These are phyloP conservation scores for Tinospora cordifolia DNA, from an alignment of 164 flowering plant genomes.

Conservation along the genomic window DNA sequence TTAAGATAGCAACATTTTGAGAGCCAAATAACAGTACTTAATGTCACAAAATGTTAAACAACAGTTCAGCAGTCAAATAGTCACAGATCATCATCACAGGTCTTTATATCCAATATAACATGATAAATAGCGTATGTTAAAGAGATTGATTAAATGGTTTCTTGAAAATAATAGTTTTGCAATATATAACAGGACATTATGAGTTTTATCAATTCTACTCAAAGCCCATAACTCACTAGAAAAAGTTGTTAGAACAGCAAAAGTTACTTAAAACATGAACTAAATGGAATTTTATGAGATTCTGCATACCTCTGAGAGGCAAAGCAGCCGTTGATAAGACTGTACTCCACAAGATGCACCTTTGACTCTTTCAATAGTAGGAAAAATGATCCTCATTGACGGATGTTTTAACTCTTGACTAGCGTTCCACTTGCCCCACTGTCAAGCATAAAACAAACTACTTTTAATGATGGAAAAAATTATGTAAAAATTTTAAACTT, in stretches of 20 bases:
- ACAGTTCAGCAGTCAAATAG: no score
- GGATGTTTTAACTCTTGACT: conserved; percentile 62
- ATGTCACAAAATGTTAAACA: no score
- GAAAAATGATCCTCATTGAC: conserved; percentile 63
- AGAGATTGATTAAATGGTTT: background rate
- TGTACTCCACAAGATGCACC: conserved; percentile 49
- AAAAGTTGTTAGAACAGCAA: background rate
- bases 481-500: background rate
- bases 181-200: background rate
- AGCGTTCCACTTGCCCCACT: conserved; percentile 93
- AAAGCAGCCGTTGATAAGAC: conserved; percentile 61
- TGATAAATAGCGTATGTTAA: background rate
- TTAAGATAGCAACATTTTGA: background rate
- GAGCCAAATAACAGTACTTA: background rate
- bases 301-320: conserved; percentile 68
- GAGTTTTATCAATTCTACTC: background rate
- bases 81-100: background rate
- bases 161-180: background rate
- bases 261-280: background rate
- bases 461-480: background rate
- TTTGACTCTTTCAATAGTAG: conserved; percentile 75
- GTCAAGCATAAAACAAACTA: conserved; percentile 18
- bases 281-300: background rate
- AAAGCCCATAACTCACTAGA: background rate
- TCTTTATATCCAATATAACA: background rate